A percentile compares a stretch with the other conserved stretches of the same genome.
Conservation (phyloP, 164 flowering plant species). For the Euptelea pleiosperma region DNA sequence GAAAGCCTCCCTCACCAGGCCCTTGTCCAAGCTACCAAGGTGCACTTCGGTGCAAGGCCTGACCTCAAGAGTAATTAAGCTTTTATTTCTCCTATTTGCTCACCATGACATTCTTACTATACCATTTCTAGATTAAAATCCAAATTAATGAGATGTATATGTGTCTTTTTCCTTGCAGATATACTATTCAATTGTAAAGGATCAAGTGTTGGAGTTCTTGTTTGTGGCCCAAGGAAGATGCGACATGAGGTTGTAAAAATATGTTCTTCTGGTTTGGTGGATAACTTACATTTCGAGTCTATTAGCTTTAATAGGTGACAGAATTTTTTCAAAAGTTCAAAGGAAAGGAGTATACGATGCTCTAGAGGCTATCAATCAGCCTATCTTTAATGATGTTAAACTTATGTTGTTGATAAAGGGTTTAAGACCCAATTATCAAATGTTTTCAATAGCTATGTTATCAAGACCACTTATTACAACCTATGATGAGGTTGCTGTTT, state of each 20-base stretch:
- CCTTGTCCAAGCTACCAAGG: slow-evolving; percentile 41
- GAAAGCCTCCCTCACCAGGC: slow-evolving; percentile 60
- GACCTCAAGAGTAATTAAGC: slow-evolving; percentile 46
- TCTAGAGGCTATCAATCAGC: no score
- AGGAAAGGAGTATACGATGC: no score
- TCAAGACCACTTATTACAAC: no score
- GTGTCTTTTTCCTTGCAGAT: slow-evolving; percentile 34
- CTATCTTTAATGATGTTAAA: no score
- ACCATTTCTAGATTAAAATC: background rate
- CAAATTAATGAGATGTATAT: background rate
- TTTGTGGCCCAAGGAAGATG: slow-evolving; percentile 53
- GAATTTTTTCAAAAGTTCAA: no score
- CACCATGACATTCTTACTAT: background rate
- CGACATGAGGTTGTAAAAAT: slow-evolving; percentile 56
- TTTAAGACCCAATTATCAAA: no score
- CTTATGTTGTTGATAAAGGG: no score
- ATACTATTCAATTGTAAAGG: slow-evolving; percentile 40
- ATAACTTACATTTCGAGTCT: slow-evolving; percentile 55
- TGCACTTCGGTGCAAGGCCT: slow-evolving; percentile 66
- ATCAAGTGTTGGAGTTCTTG: slow-evolving; percentile 46
- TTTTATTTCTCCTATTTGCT: background rate
- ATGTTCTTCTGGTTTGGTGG: slow-evolving; percentile 49
- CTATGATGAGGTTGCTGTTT: no score
- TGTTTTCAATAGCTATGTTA: no score
- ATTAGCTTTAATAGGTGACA: slow-evolving; percentile 67